phyloP scores from a whole-genome alignment of 2,329 filamentous ascomycete species.

The Trematosphaeria pertusa region DNA sequence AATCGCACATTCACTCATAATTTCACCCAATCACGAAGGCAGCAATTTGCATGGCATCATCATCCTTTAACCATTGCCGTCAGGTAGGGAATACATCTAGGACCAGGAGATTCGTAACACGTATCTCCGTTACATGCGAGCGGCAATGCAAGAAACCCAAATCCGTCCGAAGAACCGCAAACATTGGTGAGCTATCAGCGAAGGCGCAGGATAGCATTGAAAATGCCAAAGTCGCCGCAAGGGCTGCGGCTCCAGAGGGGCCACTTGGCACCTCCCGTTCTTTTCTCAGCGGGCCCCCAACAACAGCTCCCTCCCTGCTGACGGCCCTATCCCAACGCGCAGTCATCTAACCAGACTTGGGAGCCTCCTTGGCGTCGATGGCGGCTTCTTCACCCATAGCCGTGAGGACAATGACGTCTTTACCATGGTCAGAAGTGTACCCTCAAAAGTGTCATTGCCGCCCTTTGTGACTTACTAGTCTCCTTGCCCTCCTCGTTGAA shows the following conservation, averaged over 20 bases:
- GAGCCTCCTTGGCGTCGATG: slow-evolving; percentile 94
- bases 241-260: slow-evolving; percentile 32
- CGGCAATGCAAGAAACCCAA: slow-evolving; percentile 48
- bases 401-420: slow-evolving; percentile 90
- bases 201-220: slow-evolving; percentile 36
- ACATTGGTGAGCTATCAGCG: slow-evolving; percentile 40
- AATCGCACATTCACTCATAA: slow-evolving; percentile 28
- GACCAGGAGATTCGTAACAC: slow-evolving; percentile 45
- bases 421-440: slow-evolving; percentile 25
- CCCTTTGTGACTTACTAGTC: slow-evolving; percentile 74
- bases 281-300: slow-evolving; percentile 31
- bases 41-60: slow-evolving; percentile 40
- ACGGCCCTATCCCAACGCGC: slow-evolving; percentile 31
- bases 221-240: slow-evolving; percentile 38
- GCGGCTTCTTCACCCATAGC: slow-evolving; percentile 95
- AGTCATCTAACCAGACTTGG: slow-evolving; percentile 52
- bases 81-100: slow-evolving; percentile 43
- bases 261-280: slow-evolving; percentile 25
- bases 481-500: slow-evolving; percentile 89
- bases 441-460: neutral
- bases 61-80: slow-evolving; percentile 46
- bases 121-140: slow-evolving; percentile 41
- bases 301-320: slow-evolving; percentile 35
- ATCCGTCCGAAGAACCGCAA: slow-evolving; percentile 46
- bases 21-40: slow-evolving; percentile 28